Conservation (phyloP, 169 alveolate genomes). For the Plasmodium malariae region DNA sequence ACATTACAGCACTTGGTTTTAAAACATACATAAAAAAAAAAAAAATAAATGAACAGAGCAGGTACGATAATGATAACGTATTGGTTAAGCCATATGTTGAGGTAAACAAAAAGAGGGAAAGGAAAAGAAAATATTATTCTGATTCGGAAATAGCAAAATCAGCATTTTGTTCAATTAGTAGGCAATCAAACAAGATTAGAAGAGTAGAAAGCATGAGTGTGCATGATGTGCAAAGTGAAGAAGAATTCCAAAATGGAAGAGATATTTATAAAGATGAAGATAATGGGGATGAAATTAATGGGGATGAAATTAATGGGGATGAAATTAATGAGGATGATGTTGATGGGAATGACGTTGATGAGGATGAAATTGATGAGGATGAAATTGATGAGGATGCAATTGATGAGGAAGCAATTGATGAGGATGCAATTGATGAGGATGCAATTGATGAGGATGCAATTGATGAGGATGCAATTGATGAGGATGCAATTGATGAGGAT, state of each 20-base stretch:
- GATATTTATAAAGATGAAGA: background rate
- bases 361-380: background rate
- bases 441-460: no score
- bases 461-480: no score
- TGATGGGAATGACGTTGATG: background rate
- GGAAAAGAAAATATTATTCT: constrained; percentile 57
- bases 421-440: no score
- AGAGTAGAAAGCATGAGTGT: no score
- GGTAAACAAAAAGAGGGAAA: background rate
- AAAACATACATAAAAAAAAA: no score
- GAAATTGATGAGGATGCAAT: background rate
- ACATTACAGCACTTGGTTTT: no score
- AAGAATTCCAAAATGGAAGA: background rate
- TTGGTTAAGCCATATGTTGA: no score
- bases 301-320: background rate
- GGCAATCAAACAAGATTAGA: background rate
- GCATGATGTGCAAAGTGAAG: background rate
- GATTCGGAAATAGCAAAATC: constrained; percentile 29
- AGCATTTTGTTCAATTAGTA: background rate
- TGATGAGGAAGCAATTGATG: no score
- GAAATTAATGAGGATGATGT: background rate
- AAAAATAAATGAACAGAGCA: no score
- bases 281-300: background rate
- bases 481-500: no score
- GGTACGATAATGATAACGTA: no score